Evolutionary conservation across 495 filamentous ascomycete species (phyloP).

Genomic region (Hamigera avellanea): DNA sequence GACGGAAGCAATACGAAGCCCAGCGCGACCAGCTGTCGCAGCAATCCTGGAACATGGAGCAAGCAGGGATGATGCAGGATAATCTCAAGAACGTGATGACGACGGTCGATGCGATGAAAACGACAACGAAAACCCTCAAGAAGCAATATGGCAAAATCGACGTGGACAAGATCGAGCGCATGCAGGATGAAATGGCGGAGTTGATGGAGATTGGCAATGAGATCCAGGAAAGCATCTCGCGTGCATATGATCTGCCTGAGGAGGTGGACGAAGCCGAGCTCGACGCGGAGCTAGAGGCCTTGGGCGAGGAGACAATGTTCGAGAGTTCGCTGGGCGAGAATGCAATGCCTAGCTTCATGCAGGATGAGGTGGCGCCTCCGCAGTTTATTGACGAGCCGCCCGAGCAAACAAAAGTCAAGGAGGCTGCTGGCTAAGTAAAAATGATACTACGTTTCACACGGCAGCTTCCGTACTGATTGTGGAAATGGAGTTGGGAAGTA

Average conservation of each 20-base stretch:
- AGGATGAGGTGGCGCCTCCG: constrained; percentile 67
- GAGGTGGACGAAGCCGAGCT: constrained; percentile 97
- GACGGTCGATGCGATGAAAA: constrained; percentile 94
- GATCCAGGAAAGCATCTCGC: constrained; percentile 89
- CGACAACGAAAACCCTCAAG: constrained; percentile 81
- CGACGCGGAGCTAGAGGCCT: constrained; percentile 89
- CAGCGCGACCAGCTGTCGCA: constrained; percentile 92
- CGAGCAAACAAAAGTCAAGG: constrained; percentile 64
- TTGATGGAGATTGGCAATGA: constrained; percentile 96
- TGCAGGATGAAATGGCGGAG: constrained; percentile 99
- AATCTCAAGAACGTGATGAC: constrained; percentile 99
- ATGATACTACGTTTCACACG: too few relatives aligned
- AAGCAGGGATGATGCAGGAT: constrained; percentile 97
- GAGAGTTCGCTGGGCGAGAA: constrained; percentile 46
- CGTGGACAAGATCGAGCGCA: constrained; percentile 91
- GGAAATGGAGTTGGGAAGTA: too few relatives aligned
- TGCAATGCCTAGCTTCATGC: constrained; percentile 74
- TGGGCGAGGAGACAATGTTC: constrained; percentile 83
- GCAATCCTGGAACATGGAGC: constrained; percentile 99
- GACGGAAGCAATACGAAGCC: constrained; percentile 89
- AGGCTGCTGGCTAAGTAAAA: constrained; percentile 38
- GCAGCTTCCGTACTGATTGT: too few relatives aligned
- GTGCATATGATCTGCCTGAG: constrained; percentile 92
- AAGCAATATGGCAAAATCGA: constrained; percentile 97
- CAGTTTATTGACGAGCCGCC: constrained; percentile 82